Conservation (phyloP, 257 asterid genomes). For the Gentiana dahurica region DNA sequence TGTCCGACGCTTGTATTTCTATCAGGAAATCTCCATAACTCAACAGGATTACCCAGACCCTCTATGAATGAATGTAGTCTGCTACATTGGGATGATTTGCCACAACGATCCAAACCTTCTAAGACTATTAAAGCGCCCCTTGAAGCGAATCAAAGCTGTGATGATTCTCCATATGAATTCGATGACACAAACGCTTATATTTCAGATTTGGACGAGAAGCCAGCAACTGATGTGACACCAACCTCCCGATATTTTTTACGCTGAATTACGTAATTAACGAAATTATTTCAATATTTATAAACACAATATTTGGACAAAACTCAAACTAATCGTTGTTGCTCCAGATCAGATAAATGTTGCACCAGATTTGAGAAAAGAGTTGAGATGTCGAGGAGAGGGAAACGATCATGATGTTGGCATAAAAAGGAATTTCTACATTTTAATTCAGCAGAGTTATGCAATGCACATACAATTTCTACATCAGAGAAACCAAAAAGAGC, state of each 20-base stretch:
- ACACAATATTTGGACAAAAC: no score
- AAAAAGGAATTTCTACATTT: no score
- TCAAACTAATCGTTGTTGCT: neutral
- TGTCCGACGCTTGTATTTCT: slow-evolving; percentile 84
- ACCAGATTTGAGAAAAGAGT: no score
- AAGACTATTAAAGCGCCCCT: slow-evolving; percentile 92
- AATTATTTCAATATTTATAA: neutral
- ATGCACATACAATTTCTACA: neutral
- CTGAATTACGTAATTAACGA: neutral
- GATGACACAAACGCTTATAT: slow-evolving; percentile 41
- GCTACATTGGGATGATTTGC: slow-evolving; percentile 80
- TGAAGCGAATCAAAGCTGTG: slow-evolving; percentile 19
- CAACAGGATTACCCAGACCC: slow-evolving; percentile 62
- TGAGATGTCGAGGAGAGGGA: no score
- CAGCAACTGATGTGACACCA: slow-evolving; percentile 15
- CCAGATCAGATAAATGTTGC: neutral
- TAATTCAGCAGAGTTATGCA: no score
- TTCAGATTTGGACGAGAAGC: slow-evolving; percentile 21
- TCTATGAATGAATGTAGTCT: slow-evolving; percentile 45
- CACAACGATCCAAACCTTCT: slow-evolving; percentile 91
- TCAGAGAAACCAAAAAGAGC: neutral
- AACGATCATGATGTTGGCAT: no score
- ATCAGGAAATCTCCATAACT: slow-evolving; percentile 92
- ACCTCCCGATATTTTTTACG: slow-evolving; percentile 27
- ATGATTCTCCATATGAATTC: slow-evolving; percentile 54